Conservation (phyloP, 116 monocot genomes). For the Phalaenopsis hybrid region DNA sequence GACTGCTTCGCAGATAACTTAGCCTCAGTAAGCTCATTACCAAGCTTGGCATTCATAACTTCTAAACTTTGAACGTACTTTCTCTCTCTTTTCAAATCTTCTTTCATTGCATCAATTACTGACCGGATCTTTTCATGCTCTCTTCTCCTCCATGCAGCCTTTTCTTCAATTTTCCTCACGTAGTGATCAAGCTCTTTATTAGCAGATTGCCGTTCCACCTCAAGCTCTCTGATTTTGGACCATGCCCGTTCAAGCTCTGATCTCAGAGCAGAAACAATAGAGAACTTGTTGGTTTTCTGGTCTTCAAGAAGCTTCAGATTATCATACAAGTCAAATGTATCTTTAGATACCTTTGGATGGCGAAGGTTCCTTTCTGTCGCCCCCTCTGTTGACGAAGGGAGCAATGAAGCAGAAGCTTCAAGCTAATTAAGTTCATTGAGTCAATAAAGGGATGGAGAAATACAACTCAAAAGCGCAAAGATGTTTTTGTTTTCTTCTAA, state of each 20-base stretch:
- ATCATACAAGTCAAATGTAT: conserved; percentile 30
- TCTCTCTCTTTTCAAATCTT: conserved; percentile 67
- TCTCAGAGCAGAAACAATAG: conserved; percentile 36
- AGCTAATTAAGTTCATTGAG: conserved; percentile 22
- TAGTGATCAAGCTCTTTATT: conserved; percentile 67
- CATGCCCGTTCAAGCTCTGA: conserved; percentile 51
- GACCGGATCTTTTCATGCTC: conserved; percentile 56
- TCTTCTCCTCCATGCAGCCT: conserved; percentile 43
- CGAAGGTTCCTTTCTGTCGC: conserved; percentile 75
- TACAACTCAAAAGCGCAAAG: background rate
- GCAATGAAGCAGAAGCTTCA: conserved; percentile 28
- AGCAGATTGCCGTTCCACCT: conserved; percentile 35
- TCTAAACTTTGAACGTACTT: conserved; percentile 49
- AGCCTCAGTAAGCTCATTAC: conserved; percentile 56
- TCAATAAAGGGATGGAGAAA: background rate
- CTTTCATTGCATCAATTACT: conserved; percentile 61
- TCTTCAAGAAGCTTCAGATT: conserved; percentile 37
- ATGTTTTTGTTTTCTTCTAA: background rate
- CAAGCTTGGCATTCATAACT: conserved; percentile 60
- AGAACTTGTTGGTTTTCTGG: conserved; percentile 18
- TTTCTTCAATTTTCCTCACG: conserved; percentile 52
- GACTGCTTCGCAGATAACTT: conserved; percentile 54
- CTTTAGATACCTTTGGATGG: conserved; percentile 20
- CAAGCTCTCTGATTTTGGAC: conserved; percentile 41
- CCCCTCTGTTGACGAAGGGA: conserved; percentile 44